Evolutionary conservation across 371 early-diverging fungal species (phyloP).

Genomic region (Dichotomocladium elegans): DNA sequence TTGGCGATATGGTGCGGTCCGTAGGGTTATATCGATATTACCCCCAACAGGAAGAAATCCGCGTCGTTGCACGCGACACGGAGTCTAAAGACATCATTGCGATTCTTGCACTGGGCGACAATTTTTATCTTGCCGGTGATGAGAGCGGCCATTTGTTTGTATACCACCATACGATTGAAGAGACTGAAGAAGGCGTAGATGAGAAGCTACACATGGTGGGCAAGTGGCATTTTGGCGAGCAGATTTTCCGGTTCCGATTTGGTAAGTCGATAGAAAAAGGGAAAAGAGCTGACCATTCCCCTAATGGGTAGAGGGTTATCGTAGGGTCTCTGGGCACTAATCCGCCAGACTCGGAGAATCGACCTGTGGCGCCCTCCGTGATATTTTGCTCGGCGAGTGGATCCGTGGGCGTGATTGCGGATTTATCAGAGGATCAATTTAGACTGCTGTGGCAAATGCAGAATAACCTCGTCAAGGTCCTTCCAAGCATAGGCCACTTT

Average conservation of each 20-base stretch:
- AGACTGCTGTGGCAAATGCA: constrained; percentile 70
- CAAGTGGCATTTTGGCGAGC: constrained; percentile 83
- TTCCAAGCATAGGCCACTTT: constrained; percentile 65
- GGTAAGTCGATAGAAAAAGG: constrained; percentile 44
- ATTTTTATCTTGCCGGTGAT: constrained; percentile 63
- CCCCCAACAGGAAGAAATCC: constrained; percentile 52
- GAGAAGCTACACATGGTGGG: constrained; percentile 60
- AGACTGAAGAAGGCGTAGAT: constrained; percentile 24
- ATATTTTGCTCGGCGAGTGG: constrained; percentile 82
- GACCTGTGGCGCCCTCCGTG: constrained; percentile 48
- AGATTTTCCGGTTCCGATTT: constrained; percentile 70
- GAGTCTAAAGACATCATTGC: constrained; percentile 64
- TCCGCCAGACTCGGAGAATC: constrained; percentile 53
- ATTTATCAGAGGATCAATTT: constrained; percentile 58
- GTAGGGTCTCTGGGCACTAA: constrained; percentile 77
- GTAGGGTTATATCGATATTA: constrained; percentile 35
- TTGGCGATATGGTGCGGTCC: constrained; percentile 34
- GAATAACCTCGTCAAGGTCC: constrained; percentile 58
- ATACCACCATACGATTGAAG: constrained; percentile 35
- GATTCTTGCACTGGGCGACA: constrained; percentile 56
- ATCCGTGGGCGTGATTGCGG: constrained; percentile 76
- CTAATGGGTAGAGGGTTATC: constrained; percentile 15
- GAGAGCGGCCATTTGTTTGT: constrained; percentile 63
- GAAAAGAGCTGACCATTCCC: background rate
- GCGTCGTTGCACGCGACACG: constrained; percentile 66